Evolutionary conservation across 2,329 filamentous ascomycete genomes (phyloP).

Genomic region (Sporothrix sp.): DNA sequence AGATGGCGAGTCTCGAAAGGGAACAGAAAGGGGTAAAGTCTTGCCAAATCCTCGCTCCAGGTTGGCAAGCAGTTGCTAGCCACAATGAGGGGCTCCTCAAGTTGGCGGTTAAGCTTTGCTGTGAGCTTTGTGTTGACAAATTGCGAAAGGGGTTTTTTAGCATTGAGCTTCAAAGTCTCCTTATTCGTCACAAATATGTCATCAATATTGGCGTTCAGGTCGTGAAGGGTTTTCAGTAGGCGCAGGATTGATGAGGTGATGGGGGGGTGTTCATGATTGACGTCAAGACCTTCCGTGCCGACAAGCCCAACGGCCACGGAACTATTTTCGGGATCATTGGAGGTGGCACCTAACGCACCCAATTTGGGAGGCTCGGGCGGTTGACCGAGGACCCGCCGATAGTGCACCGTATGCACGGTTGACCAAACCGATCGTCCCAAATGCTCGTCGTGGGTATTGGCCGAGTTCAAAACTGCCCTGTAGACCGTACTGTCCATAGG

Average conservation of each 20-base stretch:
- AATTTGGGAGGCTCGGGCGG: slow-evolving; percentile 61
- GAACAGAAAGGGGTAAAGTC: slow-evolving; percentile 92
- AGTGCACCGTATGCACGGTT: slow-evolving; percentile 81
- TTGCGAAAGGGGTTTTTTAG: slow-evolving; percentile 81
- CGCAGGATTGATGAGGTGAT: slow-evolving; percentile 80
- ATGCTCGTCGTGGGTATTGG: slow-evolving; percentile 48
- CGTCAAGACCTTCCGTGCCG: neutral
- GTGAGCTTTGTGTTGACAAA: slow-evolving; percentile 99
- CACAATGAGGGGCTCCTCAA: slow-evolving; percentile 93
- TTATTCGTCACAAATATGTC: slow-evolving; percentile 77
- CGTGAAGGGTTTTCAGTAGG: slow-evolving; percentile 80
- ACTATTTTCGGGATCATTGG: slow-evolving; percentile 31
- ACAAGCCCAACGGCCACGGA: too few relatives aligned
- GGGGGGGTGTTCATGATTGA: slow-evolving; percentile 61
- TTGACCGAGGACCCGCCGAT: slow-evolving; percentile 73
- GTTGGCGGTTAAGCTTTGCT: slow-evolving; percentile 90
- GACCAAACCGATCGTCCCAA: slow-evolving; percentile 77
- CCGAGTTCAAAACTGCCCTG: slow-evolving; percentile 69
- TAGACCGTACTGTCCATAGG: slow-evolving; percentile 93
- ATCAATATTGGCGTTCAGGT: slow-evolving; percentile 85
- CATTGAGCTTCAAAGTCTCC: slow-evolving; percentile 57
- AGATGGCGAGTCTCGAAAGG: slow-evolving; percentile 95
- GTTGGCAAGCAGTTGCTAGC: slow-evolving; percentile 91
- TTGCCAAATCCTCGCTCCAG: slow-evolving; percentile 92
- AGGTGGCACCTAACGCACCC: slow-evolving; percentile 37